Conservation (phyloP, 345 rosid species). For the Murraya paniculata region DNA sequence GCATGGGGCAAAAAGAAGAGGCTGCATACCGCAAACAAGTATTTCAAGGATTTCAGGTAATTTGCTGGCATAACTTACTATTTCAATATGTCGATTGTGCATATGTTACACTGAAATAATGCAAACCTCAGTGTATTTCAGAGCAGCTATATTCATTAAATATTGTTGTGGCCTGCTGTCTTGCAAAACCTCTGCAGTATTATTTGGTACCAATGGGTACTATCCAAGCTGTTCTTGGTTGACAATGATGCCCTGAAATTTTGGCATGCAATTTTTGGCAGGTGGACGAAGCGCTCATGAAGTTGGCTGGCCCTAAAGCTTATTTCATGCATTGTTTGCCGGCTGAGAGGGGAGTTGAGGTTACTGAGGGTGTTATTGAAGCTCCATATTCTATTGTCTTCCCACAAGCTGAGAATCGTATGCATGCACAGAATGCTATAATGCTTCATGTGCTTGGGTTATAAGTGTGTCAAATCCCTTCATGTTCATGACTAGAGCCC, state of each 20-base stretch:
- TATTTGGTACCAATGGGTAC: background rate
- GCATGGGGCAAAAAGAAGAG: constrained; percentile 98
- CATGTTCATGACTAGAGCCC: background rate
- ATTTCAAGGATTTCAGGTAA: constrained; percentile 93
- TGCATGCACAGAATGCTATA: constrained; percentile 93
- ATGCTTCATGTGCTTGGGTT: constrained; percentile 78
- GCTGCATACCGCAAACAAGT: constrained; percentile 75
- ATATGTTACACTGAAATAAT: too few species aligned
- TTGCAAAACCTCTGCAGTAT: background rate
- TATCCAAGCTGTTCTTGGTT: background rate
- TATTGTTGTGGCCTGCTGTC: background rate
- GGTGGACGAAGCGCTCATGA: constrained; percentile 88
- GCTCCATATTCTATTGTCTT: constrained; percentile 90
- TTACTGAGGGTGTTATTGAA: constrained; percentile 79
- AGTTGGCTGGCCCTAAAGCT: constrained; percentile 80
- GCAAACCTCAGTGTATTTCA: background rate
- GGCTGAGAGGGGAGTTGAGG: constrained; percentile 96
- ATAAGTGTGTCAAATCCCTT: background rate
- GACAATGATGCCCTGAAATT: background rate
- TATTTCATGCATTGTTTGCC: constrained; percentile 98
- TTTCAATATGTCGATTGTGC: background rate
- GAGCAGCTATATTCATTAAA: background rate
- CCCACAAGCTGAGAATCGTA: constrained; percentile 92
- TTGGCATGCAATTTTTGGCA: constrained; percentile 26
- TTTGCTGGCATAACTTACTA: background rate